Base-by-base conservation (phyloP, 2,329 filamentous ascomycete genomes). In the Aureobasidium sp. region DNA sequence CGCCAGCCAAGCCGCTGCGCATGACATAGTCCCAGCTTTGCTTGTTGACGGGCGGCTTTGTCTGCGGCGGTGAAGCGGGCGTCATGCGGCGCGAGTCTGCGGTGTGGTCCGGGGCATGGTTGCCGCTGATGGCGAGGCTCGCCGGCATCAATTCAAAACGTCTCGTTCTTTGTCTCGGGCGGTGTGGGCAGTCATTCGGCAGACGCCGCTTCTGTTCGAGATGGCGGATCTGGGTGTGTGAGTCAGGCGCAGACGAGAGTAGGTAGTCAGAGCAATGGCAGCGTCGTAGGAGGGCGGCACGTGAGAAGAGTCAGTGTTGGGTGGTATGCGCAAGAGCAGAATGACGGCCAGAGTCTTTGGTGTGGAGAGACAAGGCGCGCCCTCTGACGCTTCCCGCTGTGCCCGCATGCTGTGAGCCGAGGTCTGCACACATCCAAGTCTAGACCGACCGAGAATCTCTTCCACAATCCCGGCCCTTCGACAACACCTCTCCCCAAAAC, bases 1-100 rank as follows among this genome's bases (percentile, higher is more conserved):
- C 94, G 50, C 94, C 94, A 2, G 94, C 93, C 33, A 95, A 76
- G 35, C 89, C 90, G 63, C 88, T 94, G 67, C 89, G 84, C 74
- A 90, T 80, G 45, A 94, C 78, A 74, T 97, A 97, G 67, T 95
- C 89, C 65, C 88, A 77, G 71, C 86, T 94, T 70, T 87, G 84
- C 74, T 86, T 90, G 65, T 88, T 78, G 29, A 82, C 73, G 67
- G 80, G 80, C 65, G 78, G 77, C 67, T 80, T 80, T 65, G 76
- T 78, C 63, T 57, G 53, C 73, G 61, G 25, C 63, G 62, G 21
- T 63, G 62, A 70, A 64, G 62, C 70, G 62, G 31, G 59, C 65
- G 64, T 65, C 76, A 74, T 29, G 77, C 73, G 60, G 78, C 74
- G 67, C 79, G 71, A 67, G 79, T 75, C 40, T 19, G 31, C 57